Base-by-base conservation (phyloP, 73 alveolate species). In the Paramecium pentaurelia region DNA sequence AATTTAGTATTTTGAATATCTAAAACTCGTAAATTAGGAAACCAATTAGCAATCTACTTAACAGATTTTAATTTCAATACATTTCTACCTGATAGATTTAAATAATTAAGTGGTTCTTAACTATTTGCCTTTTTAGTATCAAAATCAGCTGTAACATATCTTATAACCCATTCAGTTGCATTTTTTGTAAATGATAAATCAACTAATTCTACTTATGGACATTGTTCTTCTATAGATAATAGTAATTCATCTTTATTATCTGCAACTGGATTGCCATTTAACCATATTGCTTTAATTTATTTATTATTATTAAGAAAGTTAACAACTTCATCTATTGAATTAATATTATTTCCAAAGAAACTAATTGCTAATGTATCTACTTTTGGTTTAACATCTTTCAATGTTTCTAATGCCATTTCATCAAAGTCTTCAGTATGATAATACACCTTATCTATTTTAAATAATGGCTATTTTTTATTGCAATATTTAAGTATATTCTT, bases 111-210 rank as follows among this genome's bases (percentile, higher is more conserved):
- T 32, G 92, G 86, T n/a, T 86, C 96, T 22, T 94, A 64, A 45
- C 84, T 70, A 42, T 36, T 77, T 8, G 92, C 92, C 93, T 88
- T 49, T 27, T 77, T 92, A 0, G 80, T 93, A 28, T 83, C 92
- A 54, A 86, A 92, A 27, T 93, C 95, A 42, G 60, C 90, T 32
- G 96, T 93, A 60, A 93, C 95, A 83, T 73, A 97, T 20, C 93
- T 60, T 59, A 97, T 37, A 16, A 96, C 98, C 97, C 98, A 97
- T 45, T 71, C 96, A 1, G 96, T 95, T 4, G 99, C 97, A 54
- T 92, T 95, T 20, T 84, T 47, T 14, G 99, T 97, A 77, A 97
- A 93, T 71, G 83, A 93, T 20, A 96, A 84, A 93, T 97, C 96
- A 25, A 97, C 64, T 45, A 97, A 88, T 86, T 97, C 98, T 1